These are phyloP conservation scores for Metschnikowia reukaufii DNA, from an alignment of 805 yeast genomes.

Conservation along the genomic window DNA sequence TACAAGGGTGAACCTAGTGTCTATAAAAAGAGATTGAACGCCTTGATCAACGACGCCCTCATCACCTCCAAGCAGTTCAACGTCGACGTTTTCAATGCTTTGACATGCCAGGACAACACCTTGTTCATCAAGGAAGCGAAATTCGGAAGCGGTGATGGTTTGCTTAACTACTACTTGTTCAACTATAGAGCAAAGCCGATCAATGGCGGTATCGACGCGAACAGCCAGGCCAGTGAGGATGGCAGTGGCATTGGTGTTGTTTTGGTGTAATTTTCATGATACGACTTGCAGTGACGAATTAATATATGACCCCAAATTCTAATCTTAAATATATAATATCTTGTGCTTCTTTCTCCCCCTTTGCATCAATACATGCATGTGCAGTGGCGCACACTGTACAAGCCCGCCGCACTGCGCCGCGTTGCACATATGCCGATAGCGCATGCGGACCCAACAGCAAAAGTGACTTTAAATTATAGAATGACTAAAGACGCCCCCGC, in stretches of 20 bases:
- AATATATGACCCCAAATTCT: not conserved
- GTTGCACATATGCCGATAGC: constrained; percentile 1
- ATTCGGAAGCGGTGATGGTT: constrained; percentile 94
- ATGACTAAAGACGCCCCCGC: constrained; percentile 2
- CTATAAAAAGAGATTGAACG: constrained; percentile 58
- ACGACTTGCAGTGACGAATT: not conserved
- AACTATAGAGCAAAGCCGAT: constrained; percentile 84
- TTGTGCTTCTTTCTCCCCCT: not conserved
- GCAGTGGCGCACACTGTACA: not conserved
- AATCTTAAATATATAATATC: not conserved
- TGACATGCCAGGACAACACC: constrained; percentile 87
- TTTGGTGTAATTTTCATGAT: constrained; percentile 50
- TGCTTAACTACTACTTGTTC: constrained; percentile 85
- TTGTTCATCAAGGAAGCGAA: constrained; percentile 77
- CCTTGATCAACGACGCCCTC: constrained; percentile 70
- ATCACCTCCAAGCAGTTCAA: constrained; percentile 64
- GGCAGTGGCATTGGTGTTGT: constrained; percentile 91
- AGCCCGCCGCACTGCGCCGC: constrained; percentile 5
- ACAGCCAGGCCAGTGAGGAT: constrained; percentile 51
- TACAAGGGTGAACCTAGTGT: constrained; percentile 30
- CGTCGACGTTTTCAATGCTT: constrained; percentile 92
- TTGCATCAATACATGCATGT: not conserved
- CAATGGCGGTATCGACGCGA: constrained; percentile 70
- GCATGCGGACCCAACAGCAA: constrained; percentile 1
- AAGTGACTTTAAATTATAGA: not conserved